These are phyloP conservation scores for Calonectria hongkongensis DNA, from an alignment of 2,329 filamentous ascomycete genomes.

Conservation along the genomic window DNA sequence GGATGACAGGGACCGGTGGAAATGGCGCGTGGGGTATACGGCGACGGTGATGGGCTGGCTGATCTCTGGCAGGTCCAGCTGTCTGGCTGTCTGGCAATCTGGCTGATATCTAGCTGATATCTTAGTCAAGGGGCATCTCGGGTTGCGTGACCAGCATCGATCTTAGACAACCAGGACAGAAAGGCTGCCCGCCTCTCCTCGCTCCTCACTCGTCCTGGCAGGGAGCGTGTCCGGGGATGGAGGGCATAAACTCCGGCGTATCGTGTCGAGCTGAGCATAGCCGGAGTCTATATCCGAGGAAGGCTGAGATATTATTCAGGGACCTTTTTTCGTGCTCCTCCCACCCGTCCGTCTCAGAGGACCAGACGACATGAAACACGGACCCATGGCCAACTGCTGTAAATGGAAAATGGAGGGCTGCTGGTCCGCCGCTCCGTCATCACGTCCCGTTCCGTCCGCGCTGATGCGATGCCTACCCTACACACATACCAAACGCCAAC, in stretches of 20 bases:
- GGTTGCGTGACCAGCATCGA: constrained; percentile 13
- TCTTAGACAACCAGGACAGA: constrained; percentile 11
- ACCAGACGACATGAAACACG: constrained; percentile 32
- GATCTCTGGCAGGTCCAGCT: no score
- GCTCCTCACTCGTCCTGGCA: constrained; percentile 5
- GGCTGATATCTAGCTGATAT: constrained; percentile 25
- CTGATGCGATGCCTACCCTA: constrained; percentile 38
- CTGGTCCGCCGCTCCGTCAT: constrained; percentile 16
- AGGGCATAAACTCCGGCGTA: constrained; percentile 17
- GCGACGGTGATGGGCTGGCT: constrained; percentile 20
- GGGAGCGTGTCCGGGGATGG: background rate
- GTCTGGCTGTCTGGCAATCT: constrained; percentile 20
- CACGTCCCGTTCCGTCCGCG: constrained; percentile 36
- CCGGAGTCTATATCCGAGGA: constrained; percentile 7
- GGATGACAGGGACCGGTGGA: constrained; percentile 35
- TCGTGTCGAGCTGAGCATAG: constrained; percentile 2
- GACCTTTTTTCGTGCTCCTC: background rate
- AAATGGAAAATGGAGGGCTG: constrained; percentile 24
- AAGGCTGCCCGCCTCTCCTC: background rate
- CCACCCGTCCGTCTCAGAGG: background rate
- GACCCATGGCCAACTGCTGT: constrained; percentile 1
- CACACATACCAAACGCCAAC: constrained; percentile 3
- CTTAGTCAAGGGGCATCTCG: constrained; percentile 30
- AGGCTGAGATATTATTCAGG: constrained; percentile 22
- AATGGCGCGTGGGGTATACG: constrained; percentile 51